Base-by-base conservation (phyloP, 495 filamentous ascomycete genomes). In the Clavariopsis aquatica region DNA sequence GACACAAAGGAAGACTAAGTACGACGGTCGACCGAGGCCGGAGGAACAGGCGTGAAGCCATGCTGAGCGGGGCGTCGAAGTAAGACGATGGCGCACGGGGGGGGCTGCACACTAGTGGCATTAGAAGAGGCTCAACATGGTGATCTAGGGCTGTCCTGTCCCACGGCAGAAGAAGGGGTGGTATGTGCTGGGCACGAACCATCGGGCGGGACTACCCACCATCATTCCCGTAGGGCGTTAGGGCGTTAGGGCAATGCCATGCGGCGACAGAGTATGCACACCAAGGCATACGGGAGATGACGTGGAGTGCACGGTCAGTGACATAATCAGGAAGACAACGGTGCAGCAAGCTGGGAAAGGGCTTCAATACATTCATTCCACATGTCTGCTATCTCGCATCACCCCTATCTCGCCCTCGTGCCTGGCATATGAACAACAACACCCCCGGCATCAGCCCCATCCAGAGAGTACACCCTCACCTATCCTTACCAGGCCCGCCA, bases 341-440 rank as follows among this genome's bases (percentile, higher is more conserved):
- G n/a, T 43, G 38, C 38, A 43, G n/a, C n/a, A 43, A 43, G 38
- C 38, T 17, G 3, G n/a, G n/a, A n/a, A 43, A 17, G 38, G 8
- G 5, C 2, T 43, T 24, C 19, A 24, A 22, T 49, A 49, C 47
- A 49, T 49, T 49, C 47, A 49, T 49, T 49, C 47, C 47, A 49
- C 47, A 49, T 49, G 20, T 27, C 20, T 24, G 7, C 6, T 49
- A 24, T 49, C 47, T 47, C 20, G 26, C 47, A 19, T 27, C 47
- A 49, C 47, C 26, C 47, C 19, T 49, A 19, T 10, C 24, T 7
- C 24, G 3, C 47, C 7, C 24, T 2, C 43, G 20, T 17, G 43
- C 47, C 8, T 49, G 12, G 26, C 12, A 49, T 49, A 26, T 27
- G 19, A 46, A 57, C 22, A 19, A 57, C 8, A 22, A 57, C 24